Evolutionary conservation across 371 early-diverging fungal genomes (phyloP), one percentile per base, ranked within the genome.

Genomic region (Mortierella polycephala): DNA sequence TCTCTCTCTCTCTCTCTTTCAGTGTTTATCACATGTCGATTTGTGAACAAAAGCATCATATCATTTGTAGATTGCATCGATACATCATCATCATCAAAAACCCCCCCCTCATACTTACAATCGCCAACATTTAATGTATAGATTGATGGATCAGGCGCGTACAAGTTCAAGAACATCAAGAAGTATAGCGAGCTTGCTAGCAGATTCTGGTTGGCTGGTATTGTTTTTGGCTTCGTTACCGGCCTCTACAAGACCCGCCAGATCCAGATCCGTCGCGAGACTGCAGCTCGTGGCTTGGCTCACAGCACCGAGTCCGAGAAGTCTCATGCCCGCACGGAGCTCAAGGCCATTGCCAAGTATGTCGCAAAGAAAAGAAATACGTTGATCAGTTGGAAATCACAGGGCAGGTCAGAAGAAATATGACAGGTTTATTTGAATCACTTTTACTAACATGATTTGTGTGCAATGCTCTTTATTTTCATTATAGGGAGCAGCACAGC

Each of bases 181-280:
- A 71, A 83, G 74, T 83, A 87, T 65, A 80, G 74, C 54, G 72
- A 83, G 55, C 71, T 83, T 23, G 87, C 89, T 54, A 69, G 62
- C 69, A 83, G 81, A 49, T 88, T 87, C 71, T 94, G 94, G 94
- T 71, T 89, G 64, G 69, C 83, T 7, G 92, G 89, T 47, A 71
- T 93, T 41, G 65, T 83, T 13, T 88, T 85, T 59, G 87, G 92
- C 68, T 76, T 90, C 42, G 6, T 86, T 23, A 64, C 83, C 20
- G 84, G 89, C 8, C 60, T 88, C 14, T 91, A 93, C 83, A 85
- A 88, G 84, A 81, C 91, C 39, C 82, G 86, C 57, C 81, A 84
- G 69, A 82, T 85, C 57, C 76, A 71, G 40, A 71, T 83, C 64
- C 85, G 67, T 54, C 69, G 65, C 12, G 61, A 63, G 58, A 46